Percentiles rank a stretch among this genome's conserved stretches.
Evolutionary conservation across 257 asterid genomes (phyloP).

Genomic region (Jaltomata sinuosa): DNA sequence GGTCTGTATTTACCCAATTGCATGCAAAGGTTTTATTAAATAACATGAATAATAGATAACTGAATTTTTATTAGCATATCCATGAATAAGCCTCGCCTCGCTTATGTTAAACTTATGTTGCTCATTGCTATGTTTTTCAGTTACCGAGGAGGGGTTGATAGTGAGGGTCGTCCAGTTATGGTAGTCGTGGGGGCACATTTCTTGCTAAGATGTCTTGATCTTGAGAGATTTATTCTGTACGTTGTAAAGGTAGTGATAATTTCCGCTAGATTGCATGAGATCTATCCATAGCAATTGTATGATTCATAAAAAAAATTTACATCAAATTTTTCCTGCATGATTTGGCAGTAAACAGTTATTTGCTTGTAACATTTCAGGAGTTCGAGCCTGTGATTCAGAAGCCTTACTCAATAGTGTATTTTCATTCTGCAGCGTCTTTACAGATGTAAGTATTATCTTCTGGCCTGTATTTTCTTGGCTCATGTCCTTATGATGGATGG

Average conservation of each 20-base stretch:
- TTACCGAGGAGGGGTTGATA: slow-evolving; percentile 90
- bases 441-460: slow-evolving; percentile 51
- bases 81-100: not conserved
- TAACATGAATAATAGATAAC: not conserved
- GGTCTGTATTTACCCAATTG: not conserved
- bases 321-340: not conserved
- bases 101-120: not conserved
- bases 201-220: slow-evolving; percentile 85
- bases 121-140: slow-evolving; percentile 29
- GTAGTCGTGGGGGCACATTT: slow-evolving; percentile 97
- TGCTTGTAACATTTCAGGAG: slow-evolving; percentile 48
- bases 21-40: not conserved
- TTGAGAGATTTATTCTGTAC: slow-evolving; percentile 68
- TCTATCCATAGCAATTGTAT: not conserved
- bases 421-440: slow-evolving; percentile 92
- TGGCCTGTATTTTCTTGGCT: not conserved
- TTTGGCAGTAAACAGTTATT: not conserved
- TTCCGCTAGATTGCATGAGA: not conserved
- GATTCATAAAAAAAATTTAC: not conserved
- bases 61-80: not conserved
- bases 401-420: slow-evolving; percentile 83
- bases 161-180: slow-evolving; percentile 89
- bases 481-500: not conserved
- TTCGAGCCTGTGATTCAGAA: slow-evolving; percentile 95
- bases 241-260: slow-evolving; percentile 63